Base-by-base conservation (phyloP, 192 early-diverging fungal genomes). In the Geosiphon pyriformis region DNA sequence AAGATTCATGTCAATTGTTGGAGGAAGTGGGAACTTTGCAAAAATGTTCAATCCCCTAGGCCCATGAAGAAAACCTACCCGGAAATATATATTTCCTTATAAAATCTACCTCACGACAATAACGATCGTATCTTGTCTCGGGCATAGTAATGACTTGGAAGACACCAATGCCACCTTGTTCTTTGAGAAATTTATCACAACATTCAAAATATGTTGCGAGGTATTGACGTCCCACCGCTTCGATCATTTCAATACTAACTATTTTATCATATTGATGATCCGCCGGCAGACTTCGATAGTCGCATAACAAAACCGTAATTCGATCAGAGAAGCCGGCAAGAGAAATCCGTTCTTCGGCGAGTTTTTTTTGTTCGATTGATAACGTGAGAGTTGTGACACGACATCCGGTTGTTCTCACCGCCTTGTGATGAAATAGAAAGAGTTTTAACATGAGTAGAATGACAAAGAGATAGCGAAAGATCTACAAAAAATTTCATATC, bases 81-180 rank as follows among this genome's bases (percentile, higher is more conserved):
- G 88, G 88, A 68, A 90, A 90, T 32, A 90, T 90, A 72, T 90
- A 80, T 74, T 87, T 85, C 57, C 86, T 79, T 64, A 90, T 90
- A 73, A 86, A 86, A 73, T 90, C 88, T 11, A 80, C 75, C 20
- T 74, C 73, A 54, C 69, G 70, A 26, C 72, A 66, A 67, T 90
- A 90, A 33, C 74, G 68, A 54, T 75, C 74, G 61, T 87, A 86
- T 23, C 87, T 74, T 58, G 77, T 72, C 31, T 90, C 88, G 26
- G 86, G 86, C 80, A 90, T 87, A 2, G 85, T 84, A 70, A 86
- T 90, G 27, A 81, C 82, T 70, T 88, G 87, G 30, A 87, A 67
- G 17, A 78, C 82, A 52, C 85, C 65, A 27, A 83, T 65, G 17
- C 84, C 87, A 61, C 74, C 75, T 4, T 73, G 59, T 47, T 80